These are phyloP conservation scores for Neofusicoccum umdonicola DNA, from an alignment of 2,329 filamentous ascomycete species.

Conservation along the genomic window DNA sequence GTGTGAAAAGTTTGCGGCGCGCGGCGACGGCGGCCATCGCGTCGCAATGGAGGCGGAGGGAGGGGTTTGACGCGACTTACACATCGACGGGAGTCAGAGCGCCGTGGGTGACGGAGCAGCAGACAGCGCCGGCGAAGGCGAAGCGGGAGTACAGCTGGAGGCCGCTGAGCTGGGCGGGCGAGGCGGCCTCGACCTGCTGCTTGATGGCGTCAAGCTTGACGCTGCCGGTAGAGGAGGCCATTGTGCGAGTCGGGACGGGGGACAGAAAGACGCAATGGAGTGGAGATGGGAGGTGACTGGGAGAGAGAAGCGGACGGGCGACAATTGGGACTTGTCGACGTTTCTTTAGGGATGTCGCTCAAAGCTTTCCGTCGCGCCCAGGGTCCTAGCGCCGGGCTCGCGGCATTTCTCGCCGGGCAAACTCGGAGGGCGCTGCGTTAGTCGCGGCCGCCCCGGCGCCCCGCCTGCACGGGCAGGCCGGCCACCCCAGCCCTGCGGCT, in stretches of 20 bases:
- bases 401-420: neutral
- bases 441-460: neutral
- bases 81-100: constrained; percentile 97
- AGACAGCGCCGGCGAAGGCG: constrained; percentile 93
- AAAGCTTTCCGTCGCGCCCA: constrained; percentile 9
- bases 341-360: constrained; percentile 11
- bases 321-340: constrained; percentile 1
- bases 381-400: neutral
- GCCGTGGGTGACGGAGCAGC: constrained; percentile 98
- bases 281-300: constrained; percentile 15
- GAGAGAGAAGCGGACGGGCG: neutral
- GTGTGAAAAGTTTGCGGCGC: neutral
- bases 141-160: constrained; percentile 87
- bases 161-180: constrained; percentile 57
- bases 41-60: neutral
- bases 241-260: constrained; percentile 25
- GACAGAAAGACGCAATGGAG: neutral
- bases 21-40: neutral
- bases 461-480: neutral
- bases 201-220: constrained; percentile 54
- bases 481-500: neutral
- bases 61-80: constrained; percentile 61
- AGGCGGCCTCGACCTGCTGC: constrained; percentile 44
- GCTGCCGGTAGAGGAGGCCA: constrained; percentile 50
- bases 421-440: neutral